These are phyloP conservation scores for Pelargonium nanum DNA, from an alignment of 345 rosid genomes.

Conservation along the genomic window DNA sequence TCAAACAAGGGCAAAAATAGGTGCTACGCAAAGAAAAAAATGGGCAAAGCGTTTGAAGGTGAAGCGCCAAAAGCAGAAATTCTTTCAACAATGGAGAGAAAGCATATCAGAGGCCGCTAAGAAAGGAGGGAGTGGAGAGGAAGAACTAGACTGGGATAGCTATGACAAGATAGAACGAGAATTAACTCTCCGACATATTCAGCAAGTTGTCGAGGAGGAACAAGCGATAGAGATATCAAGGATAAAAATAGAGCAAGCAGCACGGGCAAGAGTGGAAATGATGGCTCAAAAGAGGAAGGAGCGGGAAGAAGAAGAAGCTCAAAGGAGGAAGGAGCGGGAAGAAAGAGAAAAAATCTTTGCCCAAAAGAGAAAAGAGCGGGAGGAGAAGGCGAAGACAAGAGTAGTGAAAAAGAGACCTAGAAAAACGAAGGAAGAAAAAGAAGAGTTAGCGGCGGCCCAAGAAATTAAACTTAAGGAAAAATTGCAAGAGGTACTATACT, in stretches of 20 bases:
- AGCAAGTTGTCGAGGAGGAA: conserved; percentile 32
- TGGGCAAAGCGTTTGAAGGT: conserved; percentile 56
- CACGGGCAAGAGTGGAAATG: conserved; percentile 41
- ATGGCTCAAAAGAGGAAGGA: conserved; percentile 49
- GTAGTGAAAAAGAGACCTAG: conserved; percentile 23
- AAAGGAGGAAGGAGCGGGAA: conserved; percentile 9
- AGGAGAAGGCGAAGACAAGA: conserved; percentile 21
- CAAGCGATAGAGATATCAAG: conserved; percentile 35
- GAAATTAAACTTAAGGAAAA: conserved; percentile 38
- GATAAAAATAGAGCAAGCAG: conserved; percentile 35
- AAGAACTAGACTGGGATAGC: conserved; percentile 65
- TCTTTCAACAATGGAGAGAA: conserved; percentile 39
- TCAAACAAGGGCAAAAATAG: conserved; percentile 54
- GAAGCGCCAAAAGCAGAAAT: conserved; percentile 34
- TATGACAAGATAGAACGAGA: conserved; percentile 43
- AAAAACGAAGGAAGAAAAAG: conserved; percentile 21
- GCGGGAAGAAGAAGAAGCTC: conserved; percentile 28
- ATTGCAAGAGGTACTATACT: conserved; percentile 45
- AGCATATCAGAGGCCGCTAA: conserved; percentile 59
- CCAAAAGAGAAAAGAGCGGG: conserved; percentile 8
- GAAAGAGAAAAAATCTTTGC: too few relatives aligned
- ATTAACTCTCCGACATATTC: conserved; percentile 33
- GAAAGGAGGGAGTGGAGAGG: conserved; percentile 48
- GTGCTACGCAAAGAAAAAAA: conserved; percentile 35
- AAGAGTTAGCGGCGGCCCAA: conserved; percentile 13